These are phyloP conservation scores for Onygenales sp. DNA, from an alignment of 2,329 filamentous ascomycete genomes.

Conservation along the genomic window DNA sequence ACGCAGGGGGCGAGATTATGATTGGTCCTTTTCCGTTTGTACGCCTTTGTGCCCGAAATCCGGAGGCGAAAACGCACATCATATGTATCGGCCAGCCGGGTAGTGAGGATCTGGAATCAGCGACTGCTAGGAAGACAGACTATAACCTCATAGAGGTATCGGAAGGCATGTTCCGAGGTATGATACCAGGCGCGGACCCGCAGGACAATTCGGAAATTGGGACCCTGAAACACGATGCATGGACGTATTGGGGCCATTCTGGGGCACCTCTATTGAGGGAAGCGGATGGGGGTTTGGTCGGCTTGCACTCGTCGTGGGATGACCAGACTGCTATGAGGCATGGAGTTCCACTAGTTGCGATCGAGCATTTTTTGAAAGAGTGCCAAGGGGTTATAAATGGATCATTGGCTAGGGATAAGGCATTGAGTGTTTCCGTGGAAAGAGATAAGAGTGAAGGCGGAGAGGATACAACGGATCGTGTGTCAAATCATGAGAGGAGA, in stretches of 20 bases:
- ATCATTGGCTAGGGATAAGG: background rate
- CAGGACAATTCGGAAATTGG: conserved; percentile 47
- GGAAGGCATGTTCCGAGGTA: conserved; percentile 33
- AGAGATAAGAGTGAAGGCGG: background rate
- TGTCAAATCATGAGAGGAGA: background rate
- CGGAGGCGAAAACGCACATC: conserved; percentile 13
- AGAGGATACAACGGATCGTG: no score
- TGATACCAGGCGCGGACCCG: conserved; percentile 29
- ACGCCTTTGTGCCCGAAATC: conserved; percentile 4
- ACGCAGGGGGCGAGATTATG: background rate
- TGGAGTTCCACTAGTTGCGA: conserved; percentile 38
- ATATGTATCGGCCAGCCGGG: conserved; percentile 35
- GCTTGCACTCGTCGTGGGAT: conserved; percentile 48
- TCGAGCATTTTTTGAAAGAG: conserved; percentile 30
- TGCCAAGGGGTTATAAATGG: background rate
- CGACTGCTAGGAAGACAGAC: conserved; percentile 25
- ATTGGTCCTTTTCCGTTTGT: conserved; percentile 13
- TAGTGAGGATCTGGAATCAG: conserved; percentile 37
- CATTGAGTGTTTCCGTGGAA: background rate
- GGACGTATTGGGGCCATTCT: conserved; percentile 51
- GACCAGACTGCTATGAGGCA: conserved; percentile 43
- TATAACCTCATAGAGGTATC: conserved; percentile 43
- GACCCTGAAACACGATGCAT: conserved; percentile 44
- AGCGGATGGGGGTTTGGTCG: conserved; percentile 34
- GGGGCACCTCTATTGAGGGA: conserved; percentile 40